A percentile compares a stretch with the other conserved stretches of the same genome.
phyloP scores from a whole-genome alignment of 345 rosid genomes.

The Syzygium aromaticum region DNA sequence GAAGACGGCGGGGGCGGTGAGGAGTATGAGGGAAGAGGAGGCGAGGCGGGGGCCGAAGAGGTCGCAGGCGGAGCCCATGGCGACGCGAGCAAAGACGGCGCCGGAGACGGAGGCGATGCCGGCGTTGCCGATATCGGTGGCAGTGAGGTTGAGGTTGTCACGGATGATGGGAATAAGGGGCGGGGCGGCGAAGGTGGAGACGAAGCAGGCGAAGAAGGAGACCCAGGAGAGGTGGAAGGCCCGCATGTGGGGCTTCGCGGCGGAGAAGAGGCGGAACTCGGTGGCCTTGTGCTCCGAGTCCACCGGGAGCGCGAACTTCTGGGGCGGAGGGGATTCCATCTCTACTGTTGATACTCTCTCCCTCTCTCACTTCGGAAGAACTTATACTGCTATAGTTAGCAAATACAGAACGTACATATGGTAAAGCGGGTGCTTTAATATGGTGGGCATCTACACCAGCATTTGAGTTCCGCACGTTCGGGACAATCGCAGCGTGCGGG shows the following conservation, averaged over 20 bases:
- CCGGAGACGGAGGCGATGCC: conserved; percentile 90
- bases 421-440: not conserved
- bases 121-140: conserved; percentile 83
- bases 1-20: conserved; percentile 82
- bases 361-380: not conserved
- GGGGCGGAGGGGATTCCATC: not conserved
- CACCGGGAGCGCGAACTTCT: conserved; percentile 61
- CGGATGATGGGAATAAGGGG: conserved; percentile 84
- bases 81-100: conserved; percentile 70
- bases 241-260: conserved; percentile 73
- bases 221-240: conserved; percentile 88
- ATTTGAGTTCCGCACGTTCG: not conserved
- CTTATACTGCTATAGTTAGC: not conserved
- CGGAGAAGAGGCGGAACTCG: conserved; percentile 56
- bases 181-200: conserved; percentile 83
- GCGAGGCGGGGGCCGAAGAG: conserved; percentile 87
- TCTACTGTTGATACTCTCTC: conserved; percentile 2
- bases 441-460: not conserved
- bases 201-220: conserved; percentile 76
- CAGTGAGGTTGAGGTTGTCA: conserved; percentile 75
- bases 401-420: not conserved
- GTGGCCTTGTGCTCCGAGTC: conserved; percentile 80
- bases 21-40: conserved; percentile 65
- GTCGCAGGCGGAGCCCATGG: conserved; percentile 83
- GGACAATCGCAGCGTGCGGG: not conserved